Conservation (phyloP, 2,329 filamentous ascomycete genomes). For the Huntiella moniliformis region DNA sequence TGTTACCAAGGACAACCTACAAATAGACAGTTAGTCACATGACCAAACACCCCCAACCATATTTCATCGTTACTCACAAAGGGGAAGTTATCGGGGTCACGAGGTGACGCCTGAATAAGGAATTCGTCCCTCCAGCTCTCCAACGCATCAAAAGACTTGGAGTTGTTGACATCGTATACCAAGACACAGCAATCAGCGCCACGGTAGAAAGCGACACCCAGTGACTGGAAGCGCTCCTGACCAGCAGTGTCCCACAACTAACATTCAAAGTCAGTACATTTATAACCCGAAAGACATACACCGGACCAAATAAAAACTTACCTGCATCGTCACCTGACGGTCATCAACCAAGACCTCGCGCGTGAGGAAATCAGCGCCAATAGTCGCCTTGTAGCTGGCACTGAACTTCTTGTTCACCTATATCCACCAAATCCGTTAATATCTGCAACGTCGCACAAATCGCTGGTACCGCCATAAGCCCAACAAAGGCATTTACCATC, state of each 20-base stretch:
- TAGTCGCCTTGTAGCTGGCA: slow-evolving; percentile 98
- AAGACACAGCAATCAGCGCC: slow-evolving; percentile 96
- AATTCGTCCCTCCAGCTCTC: slow-evolving; percentile 99
- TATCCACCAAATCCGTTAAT: slow-evolving; percentile 2
- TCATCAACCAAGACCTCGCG: slow-evolving; percentile 97
- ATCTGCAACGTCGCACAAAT: too few relatives aligned
- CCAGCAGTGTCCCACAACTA: slow-evolving; percentile 96
- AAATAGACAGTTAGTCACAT: background rate
- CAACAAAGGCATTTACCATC: too few relatives aligned
- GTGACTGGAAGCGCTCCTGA: slow-evolving; percentile 90
- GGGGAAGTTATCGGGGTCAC: slow-evolving; percentile 92
- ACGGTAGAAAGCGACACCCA: slow-evolving; percentile 93
- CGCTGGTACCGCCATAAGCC: too few relatives aligned
- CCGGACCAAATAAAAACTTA: slow-evolving; percentile 17
- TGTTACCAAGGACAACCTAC: slow-evolving; percentile 89
- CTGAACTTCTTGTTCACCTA: slow-evolving; percentile 99
- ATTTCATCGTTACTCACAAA: slow-evolving; percentile 45
- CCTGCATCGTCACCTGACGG: slow-evolving; percentile 95
- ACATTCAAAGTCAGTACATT: background rate
- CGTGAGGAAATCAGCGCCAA: slow-evolving; percentile 94
- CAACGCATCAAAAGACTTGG: slow-evolving; percentile 95
- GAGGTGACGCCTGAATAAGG: slow-evolving; percentile 85
- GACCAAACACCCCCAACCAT: background rate
- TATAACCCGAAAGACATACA: background rate
- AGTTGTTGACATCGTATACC: slow-evolving; percentile 97